Base-by-base conservation (phyloP, 352 stramenopile genomes). In the Phytophthora megakarya region DNA sequence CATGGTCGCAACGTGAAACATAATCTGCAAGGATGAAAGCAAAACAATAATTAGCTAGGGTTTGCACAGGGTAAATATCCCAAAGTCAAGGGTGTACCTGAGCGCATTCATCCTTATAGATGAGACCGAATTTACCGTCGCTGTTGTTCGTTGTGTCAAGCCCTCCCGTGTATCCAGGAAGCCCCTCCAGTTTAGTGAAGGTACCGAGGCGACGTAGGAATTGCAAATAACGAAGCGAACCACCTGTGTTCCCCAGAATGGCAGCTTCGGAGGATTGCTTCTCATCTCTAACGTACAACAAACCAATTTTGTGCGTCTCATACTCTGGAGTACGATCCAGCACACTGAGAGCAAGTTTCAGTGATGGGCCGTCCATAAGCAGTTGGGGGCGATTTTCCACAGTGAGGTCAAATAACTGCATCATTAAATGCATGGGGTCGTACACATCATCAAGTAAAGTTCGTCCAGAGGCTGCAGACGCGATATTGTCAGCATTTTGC, bases 1-100 rank as follows among this genome's bases (percentile, higher is more conserved):
- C 77, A 96, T 90, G 15, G 83, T 96, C 1, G 87, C 84, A 8
- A 95, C 86, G 47, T 96, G 88, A 50, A 96, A 96, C 55, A 94
- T 78, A 49, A 94, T 88, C 84, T 96, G 52, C 15, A 55, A 58
- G n/a, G 26, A n/a, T 48, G 18, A 23, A 10, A 53, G 18, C 40
- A 64, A 33, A 43, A 62, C 5, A 25, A 37, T 28, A 10, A 21
- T 62, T 38, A 44, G 15, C 16, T 49, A 23, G 19, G 18, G 32
- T 19, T 44, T 11, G 9, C 30, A 4, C 3, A 9, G 8, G 37
- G 3, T 16, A 35, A 44, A 44, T 21, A 10, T 12, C 15, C 5
- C 1, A 18, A 35, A 3, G 23, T 4, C 13, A 44, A 32, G 30
- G 38, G 19, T 9, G 21, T 72, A 93, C 86, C 79, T 95, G 85